Conservation (phyloP, 2,329 filamentous ascomycete genomes). For the Trichophaea hybrida region DNA sequence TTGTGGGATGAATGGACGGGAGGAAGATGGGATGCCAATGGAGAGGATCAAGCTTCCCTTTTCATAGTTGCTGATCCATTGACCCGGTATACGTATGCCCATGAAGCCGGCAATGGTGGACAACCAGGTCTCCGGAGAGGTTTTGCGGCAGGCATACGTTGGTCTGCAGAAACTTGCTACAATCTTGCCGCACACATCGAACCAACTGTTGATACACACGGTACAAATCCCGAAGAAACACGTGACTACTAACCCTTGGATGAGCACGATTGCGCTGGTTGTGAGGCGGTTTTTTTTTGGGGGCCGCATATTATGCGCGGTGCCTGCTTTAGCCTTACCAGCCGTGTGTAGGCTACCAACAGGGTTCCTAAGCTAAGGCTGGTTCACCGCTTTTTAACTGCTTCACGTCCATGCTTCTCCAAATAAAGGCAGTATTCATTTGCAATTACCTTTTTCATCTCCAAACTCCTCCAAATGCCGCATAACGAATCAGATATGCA, state of each 20-base stretch:
- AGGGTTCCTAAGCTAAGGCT: not conserved
- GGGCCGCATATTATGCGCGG: not conserved
- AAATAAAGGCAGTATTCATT: not conserved
- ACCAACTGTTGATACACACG: no score
- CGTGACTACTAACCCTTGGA: not conserved
- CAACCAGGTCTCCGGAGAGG: no score
- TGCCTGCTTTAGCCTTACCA: not conserved
- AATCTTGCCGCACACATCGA: no score
- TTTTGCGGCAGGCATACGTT: no score
- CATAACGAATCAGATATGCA: not conserved
- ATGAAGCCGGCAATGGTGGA: no score
- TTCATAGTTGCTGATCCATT: not conserved
- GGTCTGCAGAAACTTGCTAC: no score
- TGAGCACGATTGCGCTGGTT: not conserved
- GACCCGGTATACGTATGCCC: not conserved
- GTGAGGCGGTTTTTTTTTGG: not conserved
- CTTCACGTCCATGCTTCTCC: not conserved
- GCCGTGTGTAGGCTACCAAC: not conserved
- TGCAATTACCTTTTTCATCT: not conserved
- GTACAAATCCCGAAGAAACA: no score
- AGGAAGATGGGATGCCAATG: not conserved
- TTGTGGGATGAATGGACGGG: not conserved
- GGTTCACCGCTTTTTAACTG: not conserved
- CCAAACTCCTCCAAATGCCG: not conserved
- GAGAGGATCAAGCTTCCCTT: not conserved